Evolutionary conservation across 345 rosid genomes (phyloP).

Genomic region (Odontarrhena argentea): DNA sequence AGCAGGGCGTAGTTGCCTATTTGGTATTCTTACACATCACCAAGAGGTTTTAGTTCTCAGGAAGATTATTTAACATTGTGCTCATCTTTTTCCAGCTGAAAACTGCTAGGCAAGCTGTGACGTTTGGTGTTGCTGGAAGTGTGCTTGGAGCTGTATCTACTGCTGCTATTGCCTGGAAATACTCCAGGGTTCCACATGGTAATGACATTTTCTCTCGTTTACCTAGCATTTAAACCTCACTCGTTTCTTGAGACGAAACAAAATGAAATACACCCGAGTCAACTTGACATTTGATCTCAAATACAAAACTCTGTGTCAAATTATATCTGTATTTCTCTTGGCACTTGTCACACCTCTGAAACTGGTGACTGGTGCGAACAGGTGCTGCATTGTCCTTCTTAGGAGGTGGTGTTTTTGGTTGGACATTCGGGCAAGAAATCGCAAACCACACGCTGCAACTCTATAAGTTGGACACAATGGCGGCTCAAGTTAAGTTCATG

Average conservation of each 20-base stretch:
- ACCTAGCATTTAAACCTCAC: neutral
- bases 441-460: constrained; percentile 76
- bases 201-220: neutral
- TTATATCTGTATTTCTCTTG: neutral
- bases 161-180: constrained; percentile 87
- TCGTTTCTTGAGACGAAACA: neutral
- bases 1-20: neutral
- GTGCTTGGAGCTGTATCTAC: constrained; percentile 76
- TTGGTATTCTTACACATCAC: neutral
- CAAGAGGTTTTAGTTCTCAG: neutral
- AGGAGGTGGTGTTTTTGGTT: constrained; percentile 88
- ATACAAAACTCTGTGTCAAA: neutral
- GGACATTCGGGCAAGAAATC: constrained; percentile 85
- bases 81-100: constrained; percentile 59
- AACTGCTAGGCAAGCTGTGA: constrained; percentile 75
- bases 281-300: neutral
- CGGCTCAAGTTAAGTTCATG: constrained; percentile 83
- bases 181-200: constrained; percentile 90
- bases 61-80: constrained; percentile 3
- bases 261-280: neutral
- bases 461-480: constrained; percentile 83
- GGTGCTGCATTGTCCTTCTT: constrained; percentile 79
- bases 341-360: neutral
- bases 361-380: constrained; percentile 37
- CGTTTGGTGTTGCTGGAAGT: constrained; percentile 58